A percentile compares a stretch with the other conserved stretches of the same genome.
phyloP scores from a whole-genome alignment of 768 basidiomycete species.

The Phaeolepiota aurea region DNA sequence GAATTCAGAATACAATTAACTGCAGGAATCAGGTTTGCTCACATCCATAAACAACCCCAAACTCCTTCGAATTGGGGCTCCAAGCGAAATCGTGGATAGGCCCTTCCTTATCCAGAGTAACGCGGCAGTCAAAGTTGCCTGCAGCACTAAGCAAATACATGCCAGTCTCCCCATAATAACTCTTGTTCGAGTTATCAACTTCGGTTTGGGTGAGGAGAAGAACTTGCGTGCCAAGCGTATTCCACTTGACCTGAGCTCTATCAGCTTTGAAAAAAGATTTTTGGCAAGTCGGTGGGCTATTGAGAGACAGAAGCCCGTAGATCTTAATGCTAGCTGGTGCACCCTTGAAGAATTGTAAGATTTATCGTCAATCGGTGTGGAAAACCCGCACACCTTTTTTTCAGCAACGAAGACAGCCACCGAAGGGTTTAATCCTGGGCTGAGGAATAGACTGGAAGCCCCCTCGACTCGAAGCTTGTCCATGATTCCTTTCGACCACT shows the following conservation, averaged over 20 bases:
- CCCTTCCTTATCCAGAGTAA: conserved; percentile 89
- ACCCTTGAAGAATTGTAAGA: conserved; percentile 40
- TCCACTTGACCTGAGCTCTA: conserved; percentile 92
- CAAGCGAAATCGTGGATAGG: conserved; percentile 95
- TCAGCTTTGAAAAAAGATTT: conserved; percentile 98
- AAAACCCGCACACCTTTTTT: conserved; percentile 57
- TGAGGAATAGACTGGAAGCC: conserved; percentile 66
- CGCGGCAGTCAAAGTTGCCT: conserved; percentile 89
- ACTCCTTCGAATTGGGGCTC: conserved; percentile 96
- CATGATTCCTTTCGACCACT: conserved; percentile 71
- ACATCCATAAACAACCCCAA: conserved; percentile 96
- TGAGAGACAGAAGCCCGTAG: conserved; percentile 61
- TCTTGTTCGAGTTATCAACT: conserved; percentile 94
- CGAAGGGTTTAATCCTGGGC: conserved; percentile 79
- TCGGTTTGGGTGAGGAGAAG: conserved; percentile 92
- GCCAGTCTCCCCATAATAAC: conserved; percentile 96
- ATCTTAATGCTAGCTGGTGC: conserved; percentile 84
- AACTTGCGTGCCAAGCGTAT: conserved; percentile 85
- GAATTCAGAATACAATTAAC: conserved; percentile 2
- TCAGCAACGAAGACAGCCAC: conserved; percentile 92
- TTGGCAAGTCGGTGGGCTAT: conserved; percentile 59
- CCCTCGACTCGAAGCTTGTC: conserved; percentile 83
- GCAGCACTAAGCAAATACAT: conserved; percentile 88
- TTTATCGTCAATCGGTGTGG: not conserved
- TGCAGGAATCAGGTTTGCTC: conserved; percentile 21